A percentile compares a stretch with the other conserved stretches of the same genome.
These are phyloP conservation scores for Metschnikowia amazonensis DNA, from an alignment of 805 yeast genomes.

Conservation along the genomic window DNA sequence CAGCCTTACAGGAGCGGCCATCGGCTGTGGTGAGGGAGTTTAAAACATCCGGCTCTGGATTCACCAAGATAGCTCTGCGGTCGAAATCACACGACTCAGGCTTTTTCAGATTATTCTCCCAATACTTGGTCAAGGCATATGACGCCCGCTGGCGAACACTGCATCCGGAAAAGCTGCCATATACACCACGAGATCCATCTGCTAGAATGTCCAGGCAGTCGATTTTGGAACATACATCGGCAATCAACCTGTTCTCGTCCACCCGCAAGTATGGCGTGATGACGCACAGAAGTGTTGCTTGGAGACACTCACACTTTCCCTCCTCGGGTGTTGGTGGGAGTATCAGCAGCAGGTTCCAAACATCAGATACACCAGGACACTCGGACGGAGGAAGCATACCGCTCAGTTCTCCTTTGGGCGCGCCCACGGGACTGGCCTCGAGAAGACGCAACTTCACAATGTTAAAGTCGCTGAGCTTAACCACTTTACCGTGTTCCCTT, in stretches of 20 bases:
- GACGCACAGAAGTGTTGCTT: conserved; percentile 38
- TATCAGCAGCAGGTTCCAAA: conserved; percentile 13
- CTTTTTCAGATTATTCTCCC: conserved; percentile 19
- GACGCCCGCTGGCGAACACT: conserved; percentile 35
- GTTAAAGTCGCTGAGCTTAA: conserved; percentile 31
- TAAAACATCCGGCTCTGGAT: conserved; percentile 19
- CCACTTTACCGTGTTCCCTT: conserved; percentile 23
- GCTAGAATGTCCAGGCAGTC: conserved; percentile 39
- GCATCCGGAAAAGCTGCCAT: conserved; percentile 43
- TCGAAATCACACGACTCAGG: conserved; percentile 24
- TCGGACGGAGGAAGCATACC: background rate
- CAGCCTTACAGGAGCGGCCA: conserved; percentile 25
- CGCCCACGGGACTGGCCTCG: conserved; percentile 21
- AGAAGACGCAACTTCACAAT: conserved; percentile 24
- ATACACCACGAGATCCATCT: conserved; percentile 35
- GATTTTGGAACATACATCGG: conserved; percentile 33
- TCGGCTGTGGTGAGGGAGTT: conserved; percentile 18
- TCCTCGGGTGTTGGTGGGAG: conserved; percentile 43
- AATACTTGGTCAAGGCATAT: conserved; percentile 38
- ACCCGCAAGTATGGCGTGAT: conserved; percentile 24
- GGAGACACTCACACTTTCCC: conserved; percentile 43
- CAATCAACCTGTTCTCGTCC: conserved; percentile 21
- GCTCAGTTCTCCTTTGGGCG: background rate
- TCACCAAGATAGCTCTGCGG: conserved; percentile 21
- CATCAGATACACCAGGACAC: conserved; percentile 10